Base-by-base conservation (phyloP, 495 filamentous ascomycete genomes). In the Podospora didyma region DNA sequence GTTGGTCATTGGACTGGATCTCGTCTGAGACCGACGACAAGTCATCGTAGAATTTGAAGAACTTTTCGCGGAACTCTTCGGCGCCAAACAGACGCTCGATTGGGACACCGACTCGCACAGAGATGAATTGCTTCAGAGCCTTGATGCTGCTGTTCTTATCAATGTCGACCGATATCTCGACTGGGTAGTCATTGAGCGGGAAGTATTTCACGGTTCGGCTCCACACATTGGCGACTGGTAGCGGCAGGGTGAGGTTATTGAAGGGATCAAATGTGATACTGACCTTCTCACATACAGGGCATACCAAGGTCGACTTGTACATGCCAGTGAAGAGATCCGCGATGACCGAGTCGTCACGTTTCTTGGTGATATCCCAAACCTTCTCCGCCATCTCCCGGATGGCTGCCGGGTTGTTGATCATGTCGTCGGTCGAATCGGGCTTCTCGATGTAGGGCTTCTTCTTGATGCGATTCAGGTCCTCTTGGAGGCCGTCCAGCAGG, bases 191-290 rank as follows among this genome's bases (percentile, higher is more conserved):
- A 50, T 85, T 79, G 7, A 93, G 73, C 9, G 89, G 88, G 54
- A 87, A 86, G 71, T 86, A 96, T 57, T 78, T 85, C 49, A 97
- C 75, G 2, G 82, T 75, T 55, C 86, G 85, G 51, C 72, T 79
- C 85, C 89, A 94, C 20, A 87, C 74, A 51, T 85, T 89, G 62
- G 91, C 86, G 54, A 96, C 82, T 0, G 94, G 95, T 28, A 98
- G 75, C 54, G 94, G 95, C 22, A 98, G 74, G 0, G 95, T 96
- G 28, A 97, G 71, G 55, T 91, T 94, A 74, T 89, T 97, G 80
- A 96, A 98, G 2, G 94, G 94, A 73, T 98, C 94, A 62, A 98
- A 97, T 4, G 94, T 98, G 59, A 98, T 96, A 79, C 91, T 96
- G 72, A 96, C 87, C 75, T 98, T 98, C 54, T 87, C 80, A 67